Percentiles rank a stretch among this genome's conserved stretches.
Evolutionary conservation across 495 filamentous ascomycete species (phyloP).

Genomic region (Pseudomonodictys pantanalensis): DNA sequence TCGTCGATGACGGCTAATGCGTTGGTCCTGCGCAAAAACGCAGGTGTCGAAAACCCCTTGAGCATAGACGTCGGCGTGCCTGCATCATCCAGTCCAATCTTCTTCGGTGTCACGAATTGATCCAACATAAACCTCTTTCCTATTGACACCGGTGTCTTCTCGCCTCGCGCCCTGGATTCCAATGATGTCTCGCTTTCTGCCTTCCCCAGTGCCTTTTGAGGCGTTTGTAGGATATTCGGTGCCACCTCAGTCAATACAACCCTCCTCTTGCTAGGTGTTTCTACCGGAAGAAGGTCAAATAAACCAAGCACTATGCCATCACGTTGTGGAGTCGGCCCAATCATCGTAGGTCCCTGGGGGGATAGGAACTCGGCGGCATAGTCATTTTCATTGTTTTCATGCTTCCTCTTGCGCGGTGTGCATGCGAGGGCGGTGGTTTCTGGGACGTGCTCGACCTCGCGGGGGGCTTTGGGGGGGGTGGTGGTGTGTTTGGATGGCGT

Average conservation of each 20-base stretch:
- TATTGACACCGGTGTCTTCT: conserved; percentile 61
- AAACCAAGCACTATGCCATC: conserved; percentile 83
- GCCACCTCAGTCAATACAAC: conserved; percentile 23
- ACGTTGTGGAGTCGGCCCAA: conserved; percentile 89
- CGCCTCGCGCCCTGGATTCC: conserved; percentile 38
- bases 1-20: conserved; percentile 50
- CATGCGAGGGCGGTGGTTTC: conserved; percentile 43
- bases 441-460: conserved; percentile 13
- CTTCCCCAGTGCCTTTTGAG: conserved; percentile 31
- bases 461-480: conserved; percentile 37
- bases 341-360: conserved; percentile 29
- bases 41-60: conserved; percentile 63
- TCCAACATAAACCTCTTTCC: conserved; percentile 61
- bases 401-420: conserved; percentile 39
- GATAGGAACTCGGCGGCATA: conserved; percentile 9
- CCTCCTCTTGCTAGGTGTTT: conserved; percentile 37
- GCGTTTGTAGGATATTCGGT: conserved; percentile 31
- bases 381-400: background rate
- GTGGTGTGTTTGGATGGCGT: conserved; percentile 37
- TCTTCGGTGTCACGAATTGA: conserved; percentile 63
- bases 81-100: conserved; percentile 28
- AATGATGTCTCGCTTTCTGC: conserved; percentile 23
- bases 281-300: conserved; percentile 73
- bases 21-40: conserved; percentile 65
- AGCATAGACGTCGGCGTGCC: conserved; percentile 51